phyloP scores from a whole-genome alignment of 192 early-diverging fungal species.

The Diversispora eburnea region DNA sequence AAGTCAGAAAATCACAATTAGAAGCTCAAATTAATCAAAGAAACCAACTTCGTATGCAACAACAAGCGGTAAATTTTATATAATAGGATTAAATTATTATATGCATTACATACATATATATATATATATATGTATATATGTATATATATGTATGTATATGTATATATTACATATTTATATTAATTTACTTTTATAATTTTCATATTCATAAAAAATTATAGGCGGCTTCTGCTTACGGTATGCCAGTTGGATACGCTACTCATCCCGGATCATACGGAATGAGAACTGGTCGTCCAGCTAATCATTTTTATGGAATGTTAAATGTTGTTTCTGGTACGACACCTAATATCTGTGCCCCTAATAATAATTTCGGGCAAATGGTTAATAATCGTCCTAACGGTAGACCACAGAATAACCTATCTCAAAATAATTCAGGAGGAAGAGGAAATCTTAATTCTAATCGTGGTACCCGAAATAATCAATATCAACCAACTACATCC shows the following conservation, averaged over 20 bases:
- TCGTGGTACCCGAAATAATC: constrained; percentile 21
- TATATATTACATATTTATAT: too few relatives aligned
- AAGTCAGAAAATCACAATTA: constrained; percentile 91
- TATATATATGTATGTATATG: too few relatives aligned
- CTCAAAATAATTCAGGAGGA: not conserved
- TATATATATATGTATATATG: too few relatives aligned
- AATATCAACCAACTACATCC: too few relatives aligned
- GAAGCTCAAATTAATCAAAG: constrained; percentile 94
- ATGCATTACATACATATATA: too few relatives aligned
- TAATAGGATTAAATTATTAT: too few relatives aligned
- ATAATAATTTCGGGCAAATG: not conserved
- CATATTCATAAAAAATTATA: not conserved
- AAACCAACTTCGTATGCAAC: constrained; percentile 69
- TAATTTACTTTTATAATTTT: not conserved
- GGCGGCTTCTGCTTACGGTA: constrained; percentile 12
- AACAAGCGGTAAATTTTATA: constrained; percentile 26
- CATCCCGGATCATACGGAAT: constrained; percentile 11
- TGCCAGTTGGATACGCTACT: constrained; percentile 34
- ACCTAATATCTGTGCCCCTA: not conserved
- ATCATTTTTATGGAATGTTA: constrained; percentile 4
- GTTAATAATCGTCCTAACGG: constrained; percentile 10
- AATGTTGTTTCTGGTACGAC: constrained; percentile 4
- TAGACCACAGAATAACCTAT: not conserved
- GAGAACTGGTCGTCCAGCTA: constrained; percentile 4
- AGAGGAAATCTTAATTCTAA: constrained; percentile 3